Conservation (phyloP, 2,329 filamentous ascomycete species). For the Coniochaeta hoffmannii region DNA sequence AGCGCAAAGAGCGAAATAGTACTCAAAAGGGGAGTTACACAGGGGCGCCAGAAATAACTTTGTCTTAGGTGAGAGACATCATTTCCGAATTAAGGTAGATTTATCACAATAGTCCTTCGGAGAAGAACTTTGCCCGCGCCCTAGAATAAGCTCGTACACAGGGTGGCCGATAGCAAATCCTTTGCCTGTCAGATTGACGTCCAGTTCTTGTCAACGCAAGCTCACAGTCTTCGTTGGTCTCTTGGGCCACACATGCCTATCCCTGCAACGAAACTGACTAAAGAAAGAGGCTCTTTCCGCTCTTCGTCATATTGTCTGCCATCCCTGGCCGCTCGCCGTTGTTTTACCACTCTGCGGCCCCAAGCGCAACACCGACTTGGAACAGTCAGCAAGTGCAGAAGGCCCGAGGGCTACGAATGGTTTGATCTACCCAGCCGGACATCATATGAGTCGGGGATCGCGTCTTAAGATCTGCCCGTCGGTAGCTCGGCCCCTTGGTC, state of each 20-base stretch:
- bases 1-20: neutral
- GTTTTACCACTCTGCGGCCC: slow-evolving; percentile 1
- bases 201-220: too few relatives aligned
- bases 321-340: too few relatives aligned
- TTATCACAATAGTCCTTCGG: too few relatives aligned
- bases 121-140: too few relatives aligned
- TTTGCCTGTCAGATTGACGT: too few relatives aligned
- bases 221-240: too few relatives aligned
- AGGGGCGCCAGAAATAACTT: neutral
- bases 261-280: neutral
- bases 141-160: too few relatives aligned
- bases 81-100: too few relatives aligned
- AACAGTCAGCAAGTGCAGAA: neutral
- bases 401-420: neutral
- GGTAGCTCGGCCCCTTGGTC: neutral
- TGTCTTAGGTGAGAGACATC: neutral
- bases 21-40: neutral
- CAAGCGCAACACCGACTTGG: slow-evolving; percentile 7
- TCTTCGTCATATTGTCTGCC: neutral
- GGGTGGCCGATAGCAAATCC: too few relatives aligned
- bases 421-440: slow-evolving; percentile 2
- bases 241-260: neutral
- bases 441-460: slow-evolving; percentile 2
- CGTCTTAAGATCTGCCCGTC: slow-evolving; percentile 3
- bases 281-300: neutral